These are phyloP conservation scores for Metschnikowia baotianmanensis DNA, from an alignment of 805 yeast species.

Conservation along the genomic window DNA sequence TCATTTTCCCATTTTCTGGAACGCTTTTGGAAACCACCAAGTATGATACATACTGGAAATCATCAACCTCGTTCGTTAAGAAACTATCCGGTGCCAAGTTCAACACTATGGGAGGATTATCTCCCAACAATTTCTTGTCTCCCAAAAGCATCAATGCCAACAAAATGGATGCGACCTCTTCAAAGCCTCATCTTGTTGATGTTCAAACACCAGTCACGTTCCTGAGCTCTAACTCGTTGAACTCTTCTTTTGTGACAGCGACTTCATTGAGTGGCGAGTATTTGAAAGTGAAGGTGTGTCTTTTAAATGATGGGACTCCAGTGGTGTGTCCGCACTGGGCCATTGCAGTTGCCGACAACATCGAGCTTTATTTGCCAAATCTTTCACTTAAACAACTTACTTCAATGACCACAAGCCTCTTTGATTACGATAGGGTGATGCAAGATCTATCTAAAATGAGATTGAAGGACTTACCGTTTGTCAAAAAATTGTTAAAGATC, in stretches of 20 bases:
- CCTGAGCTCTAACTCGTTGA: constrained; percentile 19
- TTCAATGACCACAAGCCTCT: constrained; percentile 37
- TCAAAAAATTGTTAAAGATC: constrained; percentile 44
- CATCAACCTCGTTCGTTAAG: constrained; percentile 58
- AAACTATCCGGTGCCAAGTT: constrained; percentile 27
- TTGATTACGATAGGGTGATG: constrained; percentile 40
- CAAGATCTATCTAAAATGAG: constrained; percentile 39
- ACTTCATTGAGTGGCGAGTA: constrained; percentile 86
- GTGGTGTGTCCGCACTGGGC: constrained; percentile 72
- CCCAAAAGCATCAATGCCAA: constrained; percentile 28
- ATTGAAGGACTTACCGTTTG: constrained; percentile 33
- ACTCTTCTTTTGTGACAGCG: constrained; percentile 78
- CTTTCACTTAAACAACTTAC: constrained; percentile 48
- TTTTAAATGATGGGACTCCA: constrained; percentile 82
- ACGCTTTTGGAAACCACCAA: constrained; percentile 81
- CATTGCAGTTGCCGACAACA: constrained; percentile 47
- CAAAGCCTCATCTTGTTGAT: constrained; percentile 16
- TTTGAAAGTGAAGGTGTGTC: constrained; percentile 62
- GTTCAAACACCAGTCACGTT: constrained; percentile 8
- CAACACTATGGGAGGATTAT: constrained; percentile 40
- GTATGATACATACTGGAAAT: constrained; percentile 96
- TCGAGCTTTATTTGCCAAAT: constrained; percentile 60
- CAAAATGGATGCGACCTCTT: constrained; percentile 11
- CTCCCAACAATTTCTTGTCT: constrained; percentile 41
- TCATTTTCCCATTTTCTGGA: constrained; percentile 88